Conservation (phyloP, 2,329 filamentous ascomycete species). For the Rugonectria rugulosa region DNA sequence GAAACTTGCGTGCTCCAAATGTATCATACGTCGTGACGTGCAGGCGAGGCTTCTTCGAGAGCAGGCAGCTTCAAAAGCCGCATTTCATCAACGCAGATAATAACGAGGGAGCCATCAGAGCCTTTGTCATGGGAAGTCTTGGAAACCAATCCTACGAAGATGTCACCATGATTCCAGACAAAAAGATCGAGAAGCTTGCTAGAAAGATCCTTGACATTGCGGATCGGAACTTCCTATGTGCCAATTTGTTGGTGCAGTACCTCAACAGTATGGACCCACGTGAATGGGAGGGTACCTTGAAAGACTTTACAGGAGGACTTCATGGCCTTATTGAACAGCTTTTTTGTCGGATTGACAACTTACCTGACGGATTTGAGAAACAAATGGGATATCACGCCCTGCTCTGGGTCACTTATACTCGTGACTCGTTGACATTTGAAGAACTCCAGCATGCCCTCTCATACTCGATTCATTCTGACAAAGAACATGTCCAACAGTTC, state of each 20-base stretch:
- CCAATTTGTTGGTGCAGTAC: background rate
- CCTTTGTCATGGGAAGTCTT: background rate
- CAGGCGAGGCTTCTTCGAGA: background rate
- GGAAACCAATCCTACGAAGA: background rate
- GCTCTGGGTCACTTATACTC: background rate
- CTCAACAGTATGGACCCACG: background rate
- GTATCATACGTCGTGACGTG: background rate
- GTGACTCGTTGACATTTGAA: background rate
- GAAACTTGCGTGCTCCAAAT: background rate
- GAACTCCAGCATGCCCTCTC: constrained; percentile 4
- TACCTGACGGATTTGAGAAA: too few species aligned
- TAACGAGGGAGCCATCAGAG: background rate
- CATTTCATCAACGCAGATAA: background rate
- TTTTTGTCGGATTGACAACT: background rate
- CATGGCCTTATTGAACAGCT: background rate
- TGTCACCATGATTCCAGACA: background rate
- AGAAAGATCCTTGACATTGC: background rate
- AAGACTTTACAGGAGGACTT: background rate
- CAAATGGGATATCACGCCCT: background rate
- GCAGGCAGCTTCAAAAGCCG: background rate
- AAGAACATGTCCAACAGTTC: background rate
- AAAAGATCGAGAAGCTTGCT: background rate
- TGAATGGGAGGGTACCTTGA: background rate
- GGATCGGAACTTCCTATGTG: background rate
- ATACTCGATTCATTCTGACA: background rate